These are phyloP conservation scores for Juncus inflexus DNA, from an alignment of 176 grass and related monocot genomes.

Conservation along the genomic window DNA sequence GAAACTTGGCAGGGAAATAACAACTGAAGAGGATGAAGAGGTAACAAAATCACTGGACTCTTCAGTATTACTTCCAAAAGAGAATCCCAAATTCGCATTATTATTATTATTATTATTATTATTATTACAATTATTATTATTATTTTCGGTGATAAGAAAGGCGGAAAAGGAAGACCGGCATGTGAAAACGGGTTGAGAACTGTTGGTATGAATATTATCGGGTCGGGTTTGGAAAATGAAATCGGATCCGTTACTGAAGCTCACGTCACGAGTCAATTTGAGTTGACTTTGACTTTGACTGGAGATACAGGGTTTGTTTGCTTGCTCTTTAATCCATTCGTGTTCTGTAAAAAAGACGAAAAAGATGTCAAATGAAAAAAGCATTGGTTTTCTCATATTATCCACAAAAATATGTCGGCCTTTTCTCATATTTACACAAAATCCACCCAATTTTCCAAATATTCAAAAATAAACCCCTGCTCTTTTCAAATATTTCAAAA, in stretches of 20 bases:
- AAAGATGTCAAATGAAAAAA: background rate
- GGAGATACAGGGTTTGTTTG: slow-evolving; percentile 36
- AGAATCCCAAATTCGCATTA: slow-evolving; percentile 35
- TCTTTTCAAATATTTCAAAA: no score
- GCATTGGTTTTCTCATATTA: no score
- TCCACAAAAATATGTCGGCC: no score
- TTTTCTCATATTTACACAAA: no score
- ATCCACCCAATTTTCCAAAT: no score
- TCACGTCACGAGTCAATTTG: slow-evolving; percentile 45
- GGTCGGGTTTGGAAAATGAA: slow-evolving; percentile 31
- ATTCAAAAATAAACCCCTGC: no score
- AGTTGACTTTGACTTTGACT: slow-evolving; percentile 34
- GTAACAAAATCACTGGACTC: no score
- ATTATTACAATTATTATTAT: no score
- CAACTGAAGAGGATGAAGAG: slow-evolving; percentile 13
- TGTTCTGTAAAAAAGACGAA: slow-evolving; percentile 44
- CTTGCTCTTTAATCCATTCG: slow-evolving; percentile 65
- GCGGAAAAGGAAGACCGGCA: slow-evolving; percentile 63
- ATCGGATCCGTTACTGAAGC: slow-evolving; percentile 46
- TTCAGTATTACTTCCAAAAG: slow-evolving; percentile 28
- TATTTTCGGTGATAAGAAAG: background rate
- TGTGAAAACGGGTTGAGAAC: slow-evolving; percentile 28
- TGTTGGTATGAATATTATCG: slow-evolving; percentile 25
- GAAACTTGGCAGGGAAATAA: slow-evolving; percentile 63
- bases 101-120: slow-evolving; percentile 3